phyloP scores from a whole-genome alignment of 495 filamentous ascomycete species.

The Penicillium pancosmium region DNA sequence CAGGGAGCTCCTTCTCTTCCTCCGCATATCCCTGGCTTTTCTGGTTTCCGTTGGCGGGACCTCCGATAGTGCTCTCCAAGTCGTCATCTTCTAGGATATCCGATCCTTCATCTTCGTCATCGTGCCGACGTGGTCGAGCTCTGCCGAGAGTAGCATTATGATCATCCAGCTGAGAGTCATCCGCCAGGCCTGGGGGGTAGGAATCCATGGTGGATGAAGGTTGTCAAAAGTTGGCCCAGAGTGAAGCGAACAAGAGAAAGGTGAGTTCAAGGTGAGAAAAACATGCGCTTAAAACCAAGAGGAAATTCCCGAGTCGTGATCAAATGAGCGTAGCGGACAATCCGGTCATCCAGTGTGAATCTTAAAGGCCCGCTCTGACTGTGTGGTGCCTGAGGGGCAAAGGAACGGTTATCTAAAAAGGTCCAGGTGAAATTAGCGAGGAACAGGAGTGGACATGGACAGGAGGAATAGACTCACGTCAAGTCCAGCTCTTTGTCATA shows the following conservation, averaged over 20 bases:
- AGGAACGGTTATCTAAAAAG: constrained; percentile 19
- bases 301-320: constrained; percentile 6
- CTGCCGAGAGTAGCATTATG: constrained; percentile 62
- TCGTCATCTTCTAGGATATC: constrained; percentile 89
- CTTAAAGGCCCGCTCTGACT: constrained; percentile 16
- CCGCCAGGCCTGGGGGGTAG: constrained; percentile 48
- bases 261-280: constrained; percentile 7
- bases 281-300: constrained; percentile 15
- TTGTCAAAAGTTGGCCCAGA: constrained; percentile 46
- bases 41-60: constrained; percentile 71
- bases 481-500: constrained; percentile 27
- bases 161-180: constrained; percentile 75
- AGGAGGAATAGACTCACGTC: constrained; percentile 12
- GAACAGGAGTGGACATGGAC: background rate
- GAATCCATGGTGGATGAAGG: constrained; percentile 66
- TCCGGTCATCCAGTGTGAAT: constrained; percentile 27
- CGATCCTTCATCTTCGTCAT: constrained; percentile 84
- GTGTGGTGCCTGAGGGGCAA: constrained; percentile 33
- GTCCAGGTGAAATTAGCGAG: constrained; percentile 8
- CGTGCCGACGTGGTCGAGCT: constrained; percentile 70
- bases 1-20: constrained; percentile 90
- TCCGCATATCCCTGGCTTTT: constrained; percentile 66
- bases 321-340: constrained; percentile 40
- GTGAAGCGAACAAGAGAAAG: constrained; percentile 3
- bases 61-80: constrained; percentile 86